Evolutionary conservation across 768 basidiomycete species (phyloP).

Genomic region (Termitomyces sp.): DNA sequence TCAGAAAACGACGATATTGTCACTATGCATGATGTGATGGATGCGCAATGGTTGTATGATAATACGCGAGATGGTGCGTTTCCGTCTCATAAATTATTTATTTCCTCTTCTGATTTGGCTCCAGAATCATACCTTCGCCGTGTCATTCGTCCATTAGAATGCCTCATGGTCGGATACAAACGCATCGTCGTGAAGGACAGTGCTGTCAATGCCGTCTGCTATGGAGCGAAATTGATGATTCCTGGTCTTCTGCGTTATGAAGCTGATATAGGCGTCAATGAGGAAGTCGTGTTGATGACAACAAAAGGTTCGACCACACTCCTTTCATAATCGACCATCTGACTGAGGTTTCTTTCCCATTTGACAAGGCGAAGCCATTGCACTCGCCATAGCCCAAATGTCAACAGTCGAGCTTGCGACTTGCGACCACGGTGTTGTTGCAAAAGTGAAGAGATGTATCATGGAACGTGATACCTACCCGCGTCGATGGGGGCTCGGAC

Average conservation of each 20-base stretch:
- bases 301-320: constrained; percentile 70
- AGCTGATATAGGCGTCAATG: constrained; percentile 89
- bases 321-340: neutral
- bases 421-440: constrained; percentile 98
- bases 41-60: constrained; percentile 98
- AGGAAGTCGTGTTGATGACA: constrained; percentile 98
- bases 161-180: constrained; percentile 93
- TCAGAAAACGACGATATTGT: constrained; percentile 98
- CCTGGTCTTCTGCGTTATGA: constrained; percentile 97
- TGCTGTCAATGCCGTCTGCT: constrained; percentile 98
- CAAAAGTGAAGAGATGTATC: constrained; percentile 98
- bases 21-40: constrained; percentile 99
- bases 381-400: constrained; percentile 95
- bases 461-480: constrained; percentile 99
- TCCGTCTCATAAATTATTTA: neutral
- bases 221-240: constrained; percentile 99
- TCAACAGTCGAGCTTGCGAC: constrained; percentile 97
- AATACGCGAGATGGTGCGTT: constrained; percentile 90
- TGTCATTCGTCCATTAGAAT: constrained; percentile 92
- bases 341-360: neutral
- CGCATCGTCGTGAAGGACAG: constrained; percentile 99
- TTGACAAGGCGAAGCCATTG: constrained; percentile 80
- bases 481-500: constrained; percentile 97
- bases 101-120: neutral
- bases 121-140: constrained; percentile 95